Conservation (phyloP, 768 basidiomycete genomes). For the Clitopilus passeckerianus region DNA sequence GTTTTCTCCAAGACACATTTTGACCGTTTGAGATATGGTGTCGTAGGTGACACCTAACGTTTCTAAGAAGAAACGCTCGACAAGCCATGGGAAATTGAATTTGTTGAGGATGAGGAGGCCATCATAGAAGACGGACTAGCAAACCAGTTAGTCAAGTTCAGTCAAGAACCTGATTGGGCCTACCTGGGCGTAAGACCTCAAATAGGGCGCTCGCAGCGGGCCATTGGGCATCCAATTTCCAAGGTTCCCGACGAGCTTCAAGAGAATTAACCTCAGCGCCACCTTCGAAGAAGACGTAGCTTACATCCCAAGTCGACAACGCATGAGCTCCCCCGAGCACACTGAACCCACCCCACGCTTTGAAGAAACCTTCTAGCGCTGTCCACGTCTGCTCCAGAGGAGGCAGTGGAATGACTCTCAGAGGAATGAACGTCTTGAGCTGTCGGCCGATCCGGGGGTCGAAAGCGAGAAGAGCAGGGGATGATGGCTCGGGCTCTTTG, state of each 20-base stretch:
- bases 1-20: conserved; percentile 31
- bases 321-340: conserved; percentile 36
- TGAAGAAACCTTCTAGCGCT: conserved; percentile 41
- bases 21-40: conserved; percentile 32
- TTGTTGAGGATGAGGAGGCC: conserved; percentile 47
- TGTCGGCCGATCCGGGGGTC: conserved; percentile 66
- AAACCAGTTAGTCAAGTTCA: conserved; percentile 3
- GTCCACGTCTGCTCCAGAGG: conserved; percentile 47
- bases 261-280: neutral
- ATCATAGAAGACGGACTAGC: conserved; percentile 55
- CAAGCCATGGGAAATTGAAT: conserved; percentile 47
- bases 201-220: conserved; percentile 43
- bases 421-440: conserved; percentile 63
- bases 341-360: conserved; percentile 51
- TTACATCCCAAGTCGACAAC: conserved; percentile 62
- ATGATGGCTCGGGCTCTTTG: conserved; percentile 32
- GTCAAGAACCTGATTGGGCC: conserved; percentile 1
- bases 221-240: conserved; percentile 40
- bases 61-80: conserved; percentile 63
- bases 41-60: conserved; percentile 53
- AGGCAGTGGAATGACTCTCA: conserved; percentile 53
- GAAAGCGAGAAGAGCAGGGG: conserved; percentile 50
- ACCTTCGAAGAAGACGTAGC: neutral
- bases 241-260: conserved; percentile 44
- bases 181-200: conserved; percentile 65